These are phyloP conservation scores for Clitoria ternatea DNA, from an alignment of 306 rosid species.

Conservation along the genomic window DNA sequence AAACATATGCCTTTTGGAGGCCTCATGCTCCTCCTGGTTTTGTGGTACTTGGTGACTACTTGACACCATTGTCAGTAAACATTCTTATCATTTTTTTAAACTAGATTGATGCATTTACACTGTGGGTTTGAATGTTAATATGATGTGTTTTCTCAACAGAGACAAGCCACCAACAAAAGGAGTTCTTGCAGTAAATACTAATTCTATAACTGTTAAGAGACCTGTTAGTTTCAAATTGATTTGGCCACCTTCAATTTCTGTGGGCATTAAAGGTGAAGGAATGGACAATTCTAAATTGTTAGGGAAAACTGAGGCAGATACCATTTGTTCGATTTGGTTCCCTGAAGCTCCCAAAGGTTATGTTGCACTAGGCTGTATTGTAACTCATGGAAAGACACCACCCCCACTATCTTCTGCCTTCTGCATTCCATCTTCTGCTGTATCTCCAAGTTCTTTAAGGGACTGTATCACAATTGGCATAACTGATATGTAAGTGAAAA, in stretches of 20 bases:
- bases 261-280: constrained; percentile 28
- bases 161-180: constrained; percentile 94
- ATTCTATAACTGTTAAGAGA: constrained; percentile 62
- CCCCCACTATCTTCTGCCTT: constrained; percentile 76
- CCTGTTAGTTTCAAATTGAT: constrained; percentile 73
- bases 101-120: neutral
- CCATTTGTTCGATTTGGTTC: constrained; percentile 77
- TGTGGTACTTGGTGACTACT: constrained; percentile 88
- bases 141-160: constrained; percentile 46
- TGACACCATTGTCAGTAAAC: constrained; percentile 80
- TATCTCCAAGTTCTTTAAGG: constrained; percentile 72
- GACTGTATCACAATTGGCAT: constrained; percentile 66
- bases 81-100: constrained; percentile 15
- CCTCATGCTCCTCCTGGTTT: constrained; percentile 96
- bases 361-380: constrained; percentile 92
- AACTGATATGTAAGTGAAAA: constrained; percentile 54
- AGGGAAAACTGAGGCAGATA: constrained; percentile 33
- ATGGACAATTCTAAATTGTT: constrained; percentile 28
- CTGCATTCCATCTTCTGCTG: constrained; percentile 71
- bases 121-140: constrained; percentile 21
- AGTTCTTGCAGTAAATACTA: constrained; percentile 86
- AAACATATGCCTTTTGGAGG: constrained; percentile 86
- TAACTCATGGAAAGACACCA: constrained; percentile 54
- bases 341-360: constrained; percentile 94
- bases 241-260: constrained; percentile 69